Evolutionary conservation across 768 basidiomycete species (phyloP).

Genomic region (Scleroderma citrinum): DNA sequence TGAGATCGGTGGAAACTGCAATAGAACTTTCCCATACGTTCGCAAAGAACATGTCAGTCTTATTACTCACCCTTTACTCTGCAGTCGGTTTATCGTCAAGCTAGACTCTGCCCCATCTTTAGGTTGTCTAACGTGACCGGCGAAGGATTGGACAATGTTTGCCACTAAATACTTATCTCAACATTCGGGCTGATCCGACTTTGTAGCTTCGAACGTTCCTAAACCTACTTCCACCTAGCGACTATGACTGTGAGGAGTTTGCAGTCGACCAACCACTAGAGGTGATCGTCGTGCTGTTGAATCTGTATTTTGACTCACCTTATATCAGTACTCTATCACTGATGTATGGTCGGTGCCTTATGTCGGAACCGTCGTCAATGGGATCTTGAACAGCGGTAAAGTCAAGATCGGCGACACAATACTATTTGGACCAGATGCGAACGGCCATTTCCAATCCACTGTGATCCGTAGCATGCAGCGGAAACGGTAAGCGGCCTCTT

Average conservation of each 20-base stretch:
- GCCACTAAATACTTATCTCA: slow-evolving; percentile 9
- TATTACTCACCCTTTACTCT: neutral
- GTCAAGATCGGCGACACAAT: slow-evolving; percentile 78
- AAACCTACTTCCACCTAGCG: slow-evolving; percentile 85
- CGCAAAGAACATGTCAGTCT: slow-evolving; percentile 59
- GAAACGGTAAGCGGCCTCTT: slow-evolving; percentile 55
- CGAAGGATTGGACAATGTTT: slow-evolving; percentile 75
- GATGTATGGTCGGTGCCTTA: slow-evolving; percentile 88
- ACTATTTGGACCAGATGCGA: slow-evolving; percentile 86
- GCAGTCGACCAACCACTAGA: slow-evolving; percentile 73
- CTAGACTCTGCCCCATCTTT: slow-evolving; percentile 85
- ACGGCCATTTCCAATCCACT: slow-evolving; percentile 79
- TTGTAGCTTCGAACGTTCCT: slow-evolving; percentile 78
- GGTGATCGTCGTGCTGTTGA: slow-evolving; percentile 32
- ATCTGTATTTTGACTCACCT: slow-evolving; percentile 8
- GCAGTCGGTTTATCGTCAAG: slow-evolving; percentile 5
- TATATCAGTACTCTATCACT: slow-evolving; percentile 67
- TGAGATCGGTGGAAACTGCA: slow-evolving; percentile 75
- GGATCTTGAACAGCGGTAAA: slow-evolving; percentile 71
- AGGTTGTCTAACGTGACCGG: slow-evolving; percentile 93
- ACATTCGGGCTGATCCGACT: slow-evolving; percentile 8
- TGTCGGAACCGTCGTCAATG: slow-evolving; percentile 80
- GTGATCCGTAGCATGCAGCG: slow-evolving; percentile 89
- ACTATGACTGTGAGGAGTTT: slow-evolving; percentile 78
- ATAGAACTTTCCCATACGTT: slow-evolving; percentile 74